A percentile compares a stretch with the other conserved stretches of the same genome.
These are phyloP conservation scores for Eucalyptus guilfoylei DNA, from an alignment of 345 rosid species.

Conservation along the genomic window DNA sequence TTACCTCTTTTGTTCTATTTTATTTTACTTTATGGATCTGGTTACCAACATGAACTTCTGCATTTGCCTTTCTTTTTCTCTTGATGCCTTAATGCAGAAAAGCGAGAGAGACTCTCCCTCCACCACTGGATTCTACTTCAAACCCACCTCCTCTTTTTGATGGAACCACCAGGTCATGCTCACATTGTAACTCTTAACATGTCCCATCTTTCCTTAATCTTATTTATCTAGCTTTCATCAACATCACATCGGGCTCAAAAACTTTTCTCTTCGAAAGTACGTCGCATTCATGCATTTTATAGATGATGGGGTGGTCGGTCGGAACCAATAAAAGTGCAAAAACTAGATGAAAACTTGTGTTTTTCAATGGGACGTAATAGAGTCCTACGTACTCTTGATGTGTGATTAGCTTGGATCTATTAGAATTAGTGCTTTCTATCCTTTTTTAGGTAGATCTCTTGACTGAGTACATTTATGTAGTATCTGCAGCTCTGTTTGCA, in stretches of 20 bases:
- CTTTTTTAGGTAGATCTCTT: not conserved
- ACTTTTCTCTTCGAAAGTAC: not conserved
- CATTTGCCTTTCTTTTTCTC: not conserved
- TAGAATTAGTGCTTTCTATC: not conserved
- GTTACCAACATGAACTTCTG: not conserved
- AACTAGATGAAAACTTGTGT: not conserved
- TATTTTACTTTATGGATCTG: not conserved
- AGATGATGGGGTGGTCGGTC: not conserved
- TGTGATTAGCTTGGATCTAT: not conserved
- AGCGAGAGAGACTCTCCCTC: constrained; percentile 31
- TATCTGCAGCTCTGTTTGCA: not conserved
- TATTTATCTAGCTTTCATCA: not conserved
- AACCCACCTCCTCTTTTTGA: constrained; percentile 64
- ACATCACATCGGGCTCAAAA: not conserved
- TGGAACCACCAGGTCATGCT: constrained; percentile 52
- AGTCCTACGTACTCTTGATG: not conserved
- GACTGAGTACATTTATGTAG: not conserved
- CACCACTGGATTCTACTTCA: constrained; percentile 39
- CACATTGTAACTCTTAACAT: not conserved
- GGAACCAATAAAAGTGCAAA: not conserved
- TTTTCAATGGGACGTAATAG: not conserved
- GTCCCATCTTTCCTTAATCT: not conserved
- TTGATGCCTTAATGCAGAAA: not conserved
- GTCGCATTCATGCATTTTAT: not conserved
- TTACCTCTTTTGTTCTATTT: not conserved